Evolutionary conservation across 1,284 basidiomycete species (phyloP).

Genomic region (Coniferiporia sulphurascens): DNA sequence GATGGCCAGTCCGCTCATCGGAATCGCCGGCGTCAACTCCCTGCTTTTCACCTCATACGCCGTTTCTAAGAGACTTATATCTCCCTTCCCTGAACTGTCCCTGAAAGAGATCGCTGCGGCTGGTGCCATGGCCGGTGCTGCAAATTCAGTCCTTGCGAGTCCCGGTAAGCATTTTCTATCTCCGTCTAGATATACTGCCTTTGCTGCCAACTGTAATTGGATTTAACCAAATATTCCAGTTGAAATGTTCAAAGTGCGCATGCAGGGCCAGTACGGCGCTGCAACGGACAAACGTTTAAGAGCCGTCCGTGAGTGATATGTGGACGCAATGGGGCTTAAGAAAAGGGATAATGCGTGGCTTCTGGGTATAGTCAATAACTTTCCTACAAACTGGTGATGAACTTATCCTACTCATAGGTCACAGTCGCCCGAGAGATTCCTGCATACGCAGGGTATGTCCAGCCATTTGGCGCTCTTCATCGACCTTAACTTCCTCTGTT

Average conservation of each 20-base stretch:
- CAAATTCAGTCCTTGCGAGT: conserved; percentile 83
- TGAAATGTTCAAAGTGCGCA: conserved; percentile 92
- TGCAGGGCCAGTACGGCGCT: conserved; percentile 90
- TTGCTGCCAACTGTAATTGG: background rate
- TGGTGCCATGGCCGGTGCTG: conserved; percentile 87
- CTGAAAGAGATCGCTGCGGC: conserved; percentile 79
- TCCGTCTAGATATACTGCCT: background rate
- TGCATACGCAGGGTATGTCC: conserved; percentile 81
- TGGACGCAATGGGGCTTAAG: conserved; percentile 82
- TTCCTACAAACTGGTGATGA: background rate
- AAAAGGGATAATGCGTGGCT: conserved; percentile 91
- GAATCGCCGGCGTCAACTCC: conserved; percentile 96
- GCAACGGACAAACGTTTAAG: conserved; percentile 73
- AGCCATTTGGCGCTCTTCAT: background rate
- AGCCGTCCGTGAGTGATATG: conserved; percentile 70
- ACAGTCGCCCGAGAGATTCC: conserved; percentile 92
- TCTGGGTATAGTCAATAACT: conserved; percentile 60
- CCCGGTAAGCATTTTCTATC: conserved; percentile 52
- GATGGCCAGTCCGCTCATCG: conserved; percentile 87
- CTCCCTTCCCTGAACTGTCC: conserved; percentile 81
- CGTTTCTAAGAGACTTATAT: conserved; percentile 75
- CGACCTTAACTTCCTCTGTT: background rate
- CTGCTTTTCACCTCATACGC: conserved; percentile 91
- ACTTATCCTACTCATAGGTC: conserved; percentile 44
- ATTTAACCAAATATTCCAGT: conserved; percentile 37